Evolutionary conservation across 257 asterid genomes (phyloP).

Genomic region (Solanum rostratum): DNA sequence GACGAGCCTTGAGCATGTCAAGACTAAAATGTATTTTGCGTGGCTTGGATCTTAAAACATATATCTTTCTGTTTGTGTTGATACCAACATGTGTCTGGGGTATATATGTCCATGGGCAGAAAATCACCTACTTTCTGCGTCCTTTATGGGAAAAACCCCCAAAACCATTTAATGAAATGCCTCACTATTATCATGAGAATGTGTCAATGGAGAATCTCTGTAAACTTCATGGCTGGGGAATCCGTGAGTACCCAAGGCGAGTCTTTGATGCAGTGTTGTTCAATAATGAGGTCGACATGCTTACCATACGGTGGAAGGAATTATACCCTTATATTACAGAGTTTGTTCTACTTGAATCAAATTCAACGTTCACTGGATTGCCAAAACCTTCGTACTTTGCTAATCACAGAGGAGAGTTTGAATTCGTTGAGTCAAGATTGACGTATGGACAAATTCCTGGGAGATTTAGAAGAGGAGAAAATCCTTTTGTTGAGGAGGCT

Average conservation of each 20-base stretch:
- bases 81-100: slow-evolving; percentile 39
- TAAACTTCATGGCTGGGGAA: slow-evolving; percentile 72
- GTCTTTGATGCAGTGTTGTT: slow-evolving; percentile 72
- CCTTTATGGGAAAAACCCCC: slow-evolving; percentile 82
- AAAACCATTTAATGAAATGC: slow-evolving; percentile 62
- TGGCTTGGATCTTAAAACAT: slow-evolving; percentile 48
- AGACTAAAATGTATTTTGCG: slow-evolving; percentile 50
- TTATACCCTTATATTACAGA: slow-evolving; percentile 59
- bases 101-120: slow-evolving; percentile 61
- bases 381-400: slow-evolving; percentile 53
- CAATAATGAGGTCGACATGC: slow-evolving; percentile 70
- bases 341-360: slow-evolving; percentile 67
- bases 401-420: slow-evolving; percentile 33
- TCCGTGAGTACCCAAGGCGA: slow-evolving; percentile 70
- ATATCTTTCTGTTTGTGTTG: slow-evolving; percentile 40
- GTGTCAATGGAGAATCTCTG: slow-evolving; percentile 71
- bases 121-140: slow-evolving; percentile 62
- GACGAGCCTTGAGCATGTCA: slow-evolving; percentile 32
- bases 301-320: slow-evolving; percentile 72
- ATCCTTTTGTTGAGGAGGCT: slow-evolving; percentile 75
- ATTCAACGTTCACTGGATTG: slow-evolving; percentile 70
- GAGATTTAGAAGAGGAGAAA: slow-evolving; percentile 57
- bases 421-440: slow-evolving; percentile 51
- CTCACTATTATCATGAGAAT: slow-evolving; percentile 70
- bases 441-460: slow-evolving; percentile 77